Conservation (phyloP, 768 basidiomycete species). For the Leccinum subtestaceum region DNA sequence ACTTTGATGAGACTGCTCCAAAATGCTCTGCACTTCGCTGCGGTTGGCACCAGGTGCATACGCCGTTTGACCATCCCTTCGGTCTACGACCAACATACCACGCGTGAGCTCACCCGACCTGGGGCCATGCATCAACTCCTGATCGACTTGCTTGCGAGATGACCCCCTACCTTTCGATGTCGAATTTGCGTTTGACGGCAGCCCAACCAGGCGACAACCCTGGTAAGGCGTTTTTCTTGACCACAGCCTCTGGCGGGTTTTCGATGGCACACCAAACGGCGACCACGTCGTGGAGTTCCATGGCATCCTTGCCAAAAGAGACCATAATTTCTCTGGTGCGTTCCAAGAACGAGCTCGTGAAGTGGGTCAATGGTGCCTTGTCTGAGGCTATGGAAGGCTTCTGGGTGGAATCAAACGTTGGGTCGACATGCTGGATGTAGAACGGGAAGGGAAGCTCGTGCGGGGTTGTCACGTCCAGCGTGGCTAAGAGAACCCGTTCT, state of each 20-base stretch:
- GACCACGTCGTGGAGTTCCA: slow-evolving; percentile 90
- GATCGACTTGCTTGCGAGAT: not conserved
- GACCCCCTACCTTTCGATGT: slow-evolving; percentile 61
- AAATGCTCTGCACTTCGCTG: slow-evolving; percentile 54
- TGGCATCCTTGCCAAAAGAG: slow-evolving; percentile 75
- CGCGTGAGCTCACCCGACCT: slow-evolving; percentile 78
- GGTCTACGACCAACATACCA: slow-evolving; percentile 85
- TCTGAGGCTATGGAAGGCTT: slow-evolving; percentile 43
- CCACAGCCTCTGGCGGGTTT: slow-evolving; percentile 51
- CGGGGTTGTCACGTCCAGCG: slow-evolving; percentile 79
- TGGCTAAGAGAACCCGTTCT: slow-evolving; percentile 65
- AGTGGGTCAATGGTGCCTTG: slow-evolving; percentile 66
- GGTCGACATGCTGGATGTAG: slow-evolving; percentile 60
- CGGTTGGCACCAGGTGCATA: slow-evolving; percentile 68
- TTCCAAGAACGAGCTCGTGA: slow-evolving; percentile 78
- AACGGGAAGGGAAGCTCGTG: slow-evolving; percentile 74
- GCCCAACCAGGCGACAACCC: slow-evolving; percentile 54
- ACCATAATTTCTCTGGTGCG: slow-evolving; percentile 74
- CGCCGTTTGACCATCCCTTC: slow-evolving; percentile 61
- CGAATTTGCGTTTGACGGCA: slow-evolving; percentile 50
- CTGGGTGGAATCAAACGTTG: slow-evolving; percentile 48
- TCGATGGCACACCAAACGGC: slow-evolving; percentile 86
- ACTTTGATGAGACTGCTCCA: slow-evolving; percentile 37
- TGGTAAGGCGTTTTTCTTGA: slow-evolving; percentile 22
- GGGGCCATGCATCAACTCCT: not conserved